Conservation (phyloP, 2,329 filamentous ascomycete genomes). For the Penicillium occitanis region DNA sequence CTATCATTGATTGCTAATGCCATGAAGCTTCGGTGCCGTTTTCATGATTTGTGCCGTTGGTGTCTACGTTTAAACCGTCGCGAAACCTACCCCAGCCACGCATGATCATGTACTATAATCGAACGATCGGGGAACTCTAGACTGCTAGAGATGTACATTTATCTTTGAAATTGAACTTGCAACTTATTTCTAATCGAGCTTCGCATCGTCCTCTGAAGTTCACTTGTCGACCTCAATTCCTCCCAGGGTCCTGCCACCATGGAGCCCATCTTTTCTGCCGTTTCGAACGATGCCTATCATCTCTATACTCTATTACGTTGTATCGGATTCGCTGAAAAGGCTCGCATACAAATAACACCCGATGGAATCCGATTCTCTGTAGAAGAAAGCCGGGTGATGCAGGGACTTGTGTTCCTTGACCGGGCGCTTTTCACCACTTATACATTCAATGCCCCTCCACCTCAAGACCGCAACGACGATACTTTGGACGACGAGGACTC, state of each 20-base stretch:
- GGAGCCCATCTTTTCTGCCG: slow-evolving; percentile 57
- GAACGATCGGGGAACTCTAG: slow-evolving; percentile 32
- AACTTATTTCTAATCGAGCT: slow-evolving; percentile 22
- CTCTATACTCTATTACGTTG: slow-evolving; percentile 61
- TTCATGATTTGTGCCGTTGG: slow-evolving; percentile 99
- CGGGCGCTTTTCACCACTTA: slow-evolving; percentile 87
- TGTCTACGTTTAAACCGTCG: slow-evolving; percentile 77
- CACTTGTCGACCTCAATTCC: slow-evolving; percentile 21
- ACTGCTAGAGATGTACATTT: slow-evolving; percentile 29
- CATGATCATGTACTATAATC: slow-evolving; percentile 38
- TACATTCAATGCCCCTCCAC: slow-evolving; percentile 58
- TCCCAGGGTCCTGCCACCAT: slow-evolving; percentile 20
- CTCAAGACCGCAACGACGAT: slow-evolving; percentile 29
- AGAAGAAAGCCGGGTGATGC: slow-evolving; percentile 86
- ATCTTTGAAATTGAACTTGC: slow-evolving; percentile 27
- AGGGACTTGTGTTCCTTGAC: slow-evolving; percentile 85
- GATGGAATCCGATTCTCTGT: slow-evolving; percentile 85
- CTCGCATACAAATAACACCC: slow-evolving; percentile 71
- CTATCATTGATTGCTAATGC: slow-evolving; percentile 13
- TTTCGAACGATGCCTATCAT: slow-evolving; percentile 62
- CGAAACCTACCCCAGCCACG: slow-evolving; percentile 26
- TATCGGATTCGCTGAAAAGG: slow-evolving; percentile 61
- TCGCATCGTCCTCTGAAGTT: slow-evolving; percentile 12
- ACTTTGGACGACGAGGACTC: slow-evolving; percentile 24
- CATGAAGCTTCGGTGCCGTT: slow-evolving; percentile 78